These are phyloP conservation scores for Blastobotrys capitulatus DNA, from an alignment of 1,139 yeast genomes.

Conservation along the genomic window DNA sequence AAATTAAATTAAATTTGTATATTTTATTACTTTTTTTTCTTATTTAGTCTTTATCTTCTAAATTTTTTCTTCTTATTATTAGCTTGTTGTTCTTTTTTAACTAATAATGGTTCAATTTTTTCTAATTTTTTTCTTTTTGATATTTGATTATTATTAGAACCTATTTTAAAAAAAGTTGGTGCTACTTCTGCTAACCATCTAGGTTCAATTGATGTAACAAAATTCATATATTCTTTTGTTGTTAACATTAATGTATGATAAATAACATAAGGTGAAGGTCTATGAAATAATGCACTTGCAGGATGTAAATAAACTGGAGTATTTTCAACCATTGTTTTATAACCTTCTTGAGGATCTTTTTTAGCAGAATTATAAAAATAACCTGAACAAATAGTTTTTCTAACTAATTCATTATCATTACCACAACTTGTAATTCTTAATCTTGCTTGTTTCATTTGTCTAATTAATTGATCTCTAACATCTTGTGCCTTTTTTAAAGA, in stretches of 20 bases:
- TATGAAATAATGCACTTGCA: constrained; percentile 71
- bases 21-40: not conserved
- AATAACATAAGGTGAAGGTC: constrained; percentile 70
- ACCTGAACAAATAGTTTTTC: constrained; percentile 79
- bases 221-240: constrained; percentile 86
- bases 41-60: constrained; percentile 34
- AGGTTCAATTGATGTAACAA: constrained; percentile 76
- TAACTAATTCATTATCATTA: constrained; percentile 41
- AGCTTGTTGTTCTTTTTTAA: constrained; percentile 45
- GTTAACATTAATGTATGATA: constrained; percentile 82
- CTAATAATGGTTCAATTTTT: constrained; percentile 60
- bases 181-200: constrained; percentile 82
- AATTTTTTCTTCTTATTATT: constrained; percentile 53
- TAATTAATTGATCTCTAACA: constrained; percentile 63
- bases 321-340: constrained; percentile 68
- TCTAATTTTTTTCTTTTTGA: constrained; percentile 42
- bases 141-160: constrained; percentile 40
- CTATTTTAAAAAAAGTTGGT: constrained; percentile 71
- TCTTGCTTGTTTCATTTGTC: constrained; percentile 53
- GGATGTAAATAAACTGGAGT: constrained; percentile 88
- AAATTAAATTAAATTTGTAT: too few relatives aligned
- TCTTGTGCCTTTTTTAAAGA: constrained; percentile 73
- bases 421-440: constrained; percentile 57
- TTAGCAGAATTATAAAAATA: constrained; percentile 83
- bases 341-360: constrained; percentile 70